A percentile compares a stretch with the other conserved stretches of the same genome.
phyloP scores from a whole-genome alignment of 2,329 filamentous ascomycete species.

The Microsporum ferrugineum region DNA sequence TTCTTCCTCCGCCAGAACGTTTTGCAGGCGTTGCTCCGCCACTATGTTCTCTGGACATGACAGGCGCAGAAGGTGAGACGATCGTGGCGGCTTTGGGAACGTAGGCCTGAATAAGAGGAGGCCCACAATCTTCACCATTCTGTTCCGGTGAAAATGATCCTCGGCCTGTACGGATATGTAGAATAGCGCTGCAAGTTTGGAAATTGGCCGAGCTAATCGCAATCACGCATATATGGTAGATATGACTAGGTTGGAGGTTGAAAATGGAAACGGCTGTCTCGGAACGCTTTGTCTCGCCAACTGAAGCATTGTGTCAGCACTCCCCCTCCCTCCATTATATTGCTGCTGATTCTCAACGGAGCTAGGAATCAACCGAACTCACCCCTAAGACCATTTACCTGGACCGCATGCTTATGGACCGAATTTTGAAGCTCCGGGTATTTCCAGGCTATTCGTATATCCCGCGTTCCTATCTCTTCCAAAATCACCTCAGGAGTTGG shows the following conservation, averaged over 20 bases:
- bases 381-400: conserved; percentile 89
- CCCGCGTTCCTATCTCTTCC: conserved; percentile 75
- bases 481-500: conserved; percentile 80
- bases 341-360: neutral
- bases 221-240: conserved; percentile 88
- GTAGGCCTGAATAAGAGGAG: conserved; percentile 41
- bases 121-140: conserved; percentile 26
- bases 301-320: conserved; percentile 31
- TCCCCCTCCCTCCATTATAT: neutral
- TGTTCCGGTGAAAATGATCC: conserved; percentile 28
- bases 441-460: conserved; percentile 85
- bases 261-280: conserved; percentile 88
- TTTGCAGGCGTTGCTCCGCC: conserved; percentile 43
- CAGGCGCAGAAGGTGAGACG: conserved; percentile 49
- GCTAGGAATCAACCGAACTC: conserved; percentile 9
- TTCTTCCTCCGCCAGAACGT: conserved; percentile 60
- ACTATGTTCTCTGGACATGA: conserved; percentile 56
- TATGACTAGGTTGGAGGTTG: conserved; percentile 71
- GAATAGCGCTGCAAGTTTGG: conserved; percentile 73
- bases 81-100: conserved; percentile 44
- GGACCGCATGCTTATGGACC: conserved; percentile 78
- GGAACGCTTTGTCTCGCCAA: conserved; percentile 70
- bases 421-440: conserved; percentile 54
- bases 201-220: conserved; percentile 87
- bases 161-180: conserved; percentile 66